Base-by-base conservation (phyloP, 139 green algal genomes). In the Closterium sp. region DNA sequence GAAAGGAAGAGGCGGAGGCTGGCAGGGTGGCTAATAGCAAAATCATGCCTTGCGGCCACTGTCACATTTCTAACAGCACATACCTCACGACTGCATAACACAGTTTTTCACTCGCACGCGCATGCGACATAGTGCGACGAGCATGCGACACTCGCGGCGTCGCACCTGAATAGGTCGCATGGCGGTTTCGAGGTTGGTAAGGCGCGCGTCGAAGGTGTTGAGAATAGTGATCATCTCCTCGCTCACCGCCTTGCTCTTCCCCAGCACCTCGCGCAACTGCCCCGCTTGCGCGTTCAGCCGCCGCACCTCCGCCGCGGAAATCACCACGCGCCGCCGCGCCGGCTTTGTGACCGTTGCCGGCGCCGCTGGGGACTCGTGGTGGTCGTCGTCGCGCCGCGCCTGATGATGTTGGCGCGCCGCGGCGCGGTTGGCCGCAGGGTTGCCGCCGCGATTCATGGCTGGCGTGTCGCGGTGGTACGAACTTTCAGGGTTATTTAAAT, bases 141-240 rank as follows among this genome's bases (percentile, higher is more conserved):
- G 38, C 38, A 45, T 45, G 38, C 38, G 38, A 45, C 38, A 45
- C n/a, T n/a, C n/a, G n/a, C n/a, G n/a, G 38, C 38, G 38, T 45
- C 50, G 62, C 62, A 79, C 62, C 62, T 79, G 62, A 13, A 87
- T 87, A 9, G 86, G 86, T 0, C 86, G 86, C 86, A 89, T 89
- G 86, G 86, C 86, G 19, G 86, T 89, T 31, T 89, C 86, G n/a
- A 89, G 86, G 10, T 28, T 89, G 29, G 29, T 50, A 9, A 89
- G 86, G 21, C 86, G 86, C 30, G 30, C 31, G 86, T 42, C 86
- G 86, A 89, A 89, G 30, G 86, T 50, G 30, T 31, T 31, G 28
- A 89, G 86, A 29, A 89, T 89, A 31, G 29, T 50, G 30, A 89
- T 89, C 86, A 89, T 50, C 86, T 89, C 86, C 30, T 38, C 30